Evolutionary conservation across 116 monocot genomes (phyloP), one percentile per base, ranked within the genome.

Genomic region (Posidonia oceanica): DNA sequence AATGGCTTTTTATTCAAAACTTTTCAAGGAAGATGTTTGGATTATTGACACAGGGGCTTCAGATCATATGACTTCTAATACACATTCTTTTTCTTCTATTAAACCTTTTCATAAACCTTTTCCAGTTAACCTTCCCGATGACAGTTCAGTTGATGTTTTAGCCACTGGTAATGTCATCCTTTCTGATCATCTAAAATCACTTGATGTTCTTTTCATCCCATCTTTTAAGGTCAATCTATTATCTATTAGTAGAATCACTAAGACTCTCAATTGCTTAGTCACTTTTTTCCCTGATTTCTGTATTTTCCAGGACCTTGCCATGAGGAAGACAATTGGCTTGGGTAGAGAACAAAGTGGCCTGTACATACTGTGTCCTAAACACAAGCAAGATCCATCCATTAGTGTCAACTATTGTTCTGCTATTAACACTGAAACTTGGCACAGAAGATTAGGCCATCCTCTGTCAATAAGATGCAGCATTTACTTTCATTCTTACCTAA

Each of bases 301-400:
- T 5, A 20, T 68, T 0, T 14, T 68, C 4, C 36, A 54, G 5
- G 52, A 68, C 37, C 53, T 53, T 5, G 7, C 29, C 7, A 36
- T 4, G 0, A 12, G 22, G 15, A 22, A 14, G 51, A 11, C 4
- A 14, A 68, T 68, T 68, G 16, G 54, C 4, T 13, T 5, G 23
- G 37, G 16, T 48, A 17, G 21, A 0, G 36, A 7, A 4, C 4
- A 23, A 11, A 21, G 23, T 5, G 36, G 36, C 3, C 0, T 68
- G 0, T 54, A 54, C 4, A 23, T 20, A 2, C 12, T 36, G 0
- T 13, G 7, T 8, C 7, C 7, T 48, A 13, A 15, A 37, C 12
- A 14, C 0, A 20, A 23, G 13, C 0, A 0, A 0, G 5, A 0
- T 20, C 0, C 36, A 1, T 3, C 11, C 14, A 11, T 1, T 13